phyloP scores from a whole-genome alignment of 768 basidiomycete species.

The Trametes elegans region DNA sequence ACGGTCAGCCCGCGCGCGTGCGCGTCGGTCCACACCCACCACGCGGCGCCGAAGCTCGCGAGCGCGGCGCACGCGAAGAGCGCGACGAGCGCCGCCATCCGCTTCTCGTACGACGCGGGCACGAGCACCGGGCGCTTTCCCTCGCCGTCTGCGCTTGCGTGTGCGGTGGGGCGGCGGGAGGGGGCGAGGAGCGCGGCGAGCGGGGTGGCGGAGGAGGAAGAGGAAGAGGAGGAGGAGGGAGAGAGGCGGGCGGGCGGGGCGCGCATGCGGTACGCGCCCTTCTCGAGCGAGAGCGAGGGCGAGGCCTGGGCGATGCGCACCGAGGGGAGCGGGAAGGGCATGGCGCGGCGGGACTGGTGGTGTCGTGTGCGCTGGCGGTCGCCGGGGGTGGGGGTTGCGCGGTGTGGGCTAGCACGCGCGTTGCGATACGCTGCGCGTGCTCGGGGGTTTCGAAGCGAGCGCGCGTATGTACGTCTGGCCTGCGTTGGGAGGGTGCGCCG shows the following conservation, averaged over 20 bases:
- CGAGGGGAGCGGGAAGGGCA: conserved; percentile 22
- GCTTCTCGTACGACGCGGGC: conserved; percentile 30
- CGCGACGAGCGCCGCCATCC: conserved; percentile 42
- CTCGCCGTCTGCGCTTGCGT: background rate
- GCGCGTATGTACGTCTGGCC: no score
- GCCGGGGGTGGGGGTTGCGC: background rate
- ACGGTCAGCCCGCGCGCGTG: conserved; percentile 40
- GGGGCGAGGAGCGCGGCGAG: background rate
- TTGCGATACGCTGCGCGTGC: no score
- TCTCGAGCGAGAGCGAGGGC: conserved; percentile 65
- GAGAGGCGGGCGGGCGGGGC: conserved; percentile 31
- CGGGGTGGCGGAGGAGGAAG: background rate
- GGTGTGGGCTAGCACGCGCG: background rate
- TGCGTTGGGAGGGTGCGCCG: no score
- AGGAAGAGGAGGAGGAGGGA: background rate
- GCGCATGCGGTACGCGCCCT: conserved; percentile 65
- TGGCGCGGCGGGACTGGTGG: no score
- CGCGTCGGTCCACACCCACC: conserved; percentile 57
- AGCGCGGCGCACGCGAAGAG: conserved; percentile 48
- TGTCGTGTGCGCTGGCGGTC: background rate
- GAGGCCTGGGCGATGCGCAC: conserved; percentile 37
- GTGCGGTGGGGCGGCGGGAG: background rate
- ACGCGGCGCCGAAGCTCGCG: conserved; percentile 56
- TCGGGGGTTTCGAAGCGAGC: no score
- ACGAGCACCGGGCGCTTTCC: background rate